These are phyloP conservation scores for Amauroascus verrucosus DNA, from an alignment of 2,329 filamentous ascomycete species.

Conservation along the genomic window DNA sequence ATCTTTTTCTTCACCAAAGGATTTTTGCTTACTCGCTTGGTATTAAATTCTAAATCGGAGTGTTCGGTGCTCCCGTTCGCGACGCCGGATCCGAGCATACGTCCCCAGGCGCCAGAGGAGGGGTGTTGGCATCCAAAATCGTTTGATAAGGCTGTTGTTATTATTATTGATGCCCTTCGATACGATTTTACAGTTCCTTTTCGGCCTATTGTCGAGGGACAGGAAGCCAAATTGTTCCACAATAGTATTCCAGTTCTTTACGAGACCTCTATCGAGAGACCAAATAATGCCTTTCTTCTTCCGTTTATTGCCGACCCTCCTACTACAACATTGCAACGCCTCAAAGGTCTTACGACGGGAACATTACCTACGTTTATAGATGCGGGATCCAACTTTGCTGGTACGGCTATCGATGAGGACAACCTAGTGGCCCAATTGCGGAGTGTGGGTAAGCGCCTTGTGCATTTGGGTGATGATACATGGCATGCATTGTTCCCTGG, in stretches of 20 bases:
- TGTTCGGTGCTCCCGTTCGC: constrained; percentile 60
- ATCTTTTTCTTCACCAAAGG: constrained; percentile 90
- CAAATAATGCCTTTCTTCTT: constrained; percentile 74
- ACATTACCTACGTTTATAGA: constrained; percentile 93
- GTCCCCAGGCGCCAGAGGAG: constrained; percentile 37
- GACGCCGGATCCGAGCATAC: constrained; percentile 21
- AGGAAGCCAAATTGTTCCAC: constrained; percentile 58
- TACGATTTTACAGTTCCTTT: constrained; percentile 94
- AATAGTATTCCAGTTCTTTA: constrained; percentile 80
- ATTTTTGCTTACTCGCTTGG: constrained; percentile 79
- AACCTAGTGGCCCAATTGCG: constrained; percentile 57
- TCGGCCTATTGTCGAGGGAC: constrained; percentile 36
- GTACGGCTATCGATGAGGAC: constrained; percentile 91
- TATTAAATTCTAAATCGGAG: constrained; percentile 64
- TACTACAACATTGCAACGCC: constrained; percentile 78
- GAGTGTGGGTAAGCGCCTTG: constrained; percentile 62
- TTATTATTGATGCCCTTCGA: constrained; percentile 84
- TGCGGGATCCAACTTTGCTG: constrained; percentile 87
- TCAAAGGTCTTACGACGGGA: constrained; percentile 91
- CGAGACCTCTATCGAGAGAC: constrained; percentile 63
- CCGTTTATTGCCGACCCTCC: constrained; percentile 97
- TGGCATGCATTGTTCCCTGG: constrained; percentile 89
- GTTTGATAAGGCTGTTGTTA: constrained; percentile 81
- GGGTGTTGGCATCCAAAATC: constrained; percentile 96
- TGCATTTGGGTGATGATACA: constrained; percentile 94